Evolutionary conservation across 306 rosid species (phyloP), one percentile per base, ranked within the genome.

Genomic region (Canavalia gladiata): DNA sequence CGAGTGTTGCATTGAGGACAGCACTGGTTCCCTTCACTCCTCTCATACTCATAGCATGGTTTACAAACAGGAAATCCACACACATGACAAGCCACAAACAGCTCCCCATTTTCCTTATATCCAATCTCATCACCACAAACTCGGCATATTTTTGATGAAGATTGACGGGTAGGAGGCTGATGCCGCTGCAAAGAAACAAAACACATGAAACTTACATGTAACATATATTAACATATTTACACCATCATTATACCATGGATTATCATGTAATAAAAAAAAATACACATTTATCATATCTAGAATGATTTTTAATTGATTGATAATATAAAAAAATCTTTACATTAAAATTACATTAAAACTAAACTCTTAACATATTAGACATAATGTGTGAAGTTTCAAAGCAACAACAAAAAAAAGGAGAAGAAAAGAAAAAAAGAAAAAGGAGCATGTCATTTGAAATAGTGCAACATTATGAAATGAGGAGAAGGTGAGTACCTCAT

Each of bases 1-100:
- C 93, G 97, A 45, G 90, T 86, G 82, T 87, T 96, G 87, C 99
- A 93, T 75, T 96, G 98, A 52, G 99, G 98, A 55, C 99, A 96
- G 63, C 84, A 79, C 83, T 90, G 97, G 56, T 82, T 89, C 31
- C 99, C 99, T 84, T 96, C 99, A 74, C 97, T 90, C 83, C 99
- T 89, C 76, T 96, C 98, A 62, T 96, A 93, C 34, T 90, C 97
- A 43, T 93, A 96, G 75, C 99, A 96, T 34, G 99, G 98, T 29
- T 85, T 82, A 42, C 98, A 96, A 72, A 93, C 99, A 0, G 99
- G 99, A 70, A 95, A 96, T 42, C 85, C 85, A 72, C 99, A 96
- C 72, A 87, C 90, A 72, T 84, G 90, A 75, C 99, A 96, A 2
- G 98, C 99, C 81, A 83, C 92, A 73, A 96, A 96, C 80, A 92